A percentile compares a stretch with the other conserved stretches of the same genome.
phyloP scores from a whole-genome alignment of 768 basidiomycete species.

The Paxillus involutus region DNA sequence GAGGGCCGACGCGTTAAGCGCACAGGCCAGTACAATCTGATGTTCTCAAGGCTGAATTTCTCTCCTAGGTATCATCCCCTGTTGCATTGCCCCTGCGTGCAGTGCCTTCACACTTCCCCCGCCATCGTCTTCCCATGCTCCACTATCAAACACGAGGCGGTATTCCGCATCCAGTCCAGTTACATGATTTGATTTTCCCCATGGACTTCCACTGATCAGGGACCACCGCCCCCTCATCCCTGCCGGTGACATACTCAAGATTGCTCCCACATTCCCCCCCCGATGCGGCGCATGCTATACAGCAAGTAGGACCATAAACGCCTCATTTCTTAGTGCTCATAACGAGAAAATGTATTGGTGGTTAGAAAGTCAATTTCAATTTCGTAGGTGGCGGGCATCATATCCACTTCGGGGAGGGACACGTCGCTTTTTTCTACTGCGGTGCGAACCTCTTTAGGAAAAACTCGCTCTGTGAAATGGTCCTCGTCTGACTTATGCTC shows the following conservation, averaged over 20 bases:
- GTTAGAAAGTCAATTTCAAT: background rate
- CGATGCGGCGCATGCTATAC: slow-evolving; percentile 7
- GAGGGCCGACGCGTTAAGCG: too few relatives aligned
- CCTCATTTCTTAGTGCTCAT: slow-evolving; percentile 2
- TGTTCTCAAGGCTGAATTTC: too few relatives aligned
- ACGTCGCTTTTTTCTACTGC: background rate
- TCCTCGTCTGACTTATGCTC: background rate
- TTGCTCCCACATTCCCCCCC: slow-evolving; percentile 1
- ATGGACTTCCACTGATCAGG: background rate
- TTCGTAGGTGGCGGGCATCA: slow-evolving; percentile 7
- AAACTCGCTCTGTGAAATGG: too few relatives aligned
- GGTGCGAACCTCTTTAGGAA: background rate
- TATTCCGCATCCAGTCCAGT: background rate
- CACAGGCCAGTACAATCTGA: too few relatives aligned
- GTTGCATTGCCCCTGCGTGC: too few relatives aligned
- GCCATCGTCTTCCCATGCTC: too few relatives aligned
- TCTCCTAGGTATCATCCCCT: too few relatives aligned
- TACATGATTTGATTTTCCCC: background rate
- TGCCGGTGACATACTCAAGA: background rate
- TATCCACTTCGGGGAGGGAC: slow-evolving; percentile 2
- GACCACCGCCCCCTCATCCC: background rate
- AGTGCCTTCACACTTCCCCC: too few relatives aligned
- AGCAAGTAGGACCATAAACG: slow-evolving; percentile 16
- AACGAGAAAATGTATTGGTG: background rate
- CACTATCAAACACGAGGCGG: background rate